Evolutionary conservation across 2,329 filamentous ascomycete genomes (phyloP), one percentile per base, ranked within the genome.

Genomic region (Curvularia eragrostidis): DNA sequence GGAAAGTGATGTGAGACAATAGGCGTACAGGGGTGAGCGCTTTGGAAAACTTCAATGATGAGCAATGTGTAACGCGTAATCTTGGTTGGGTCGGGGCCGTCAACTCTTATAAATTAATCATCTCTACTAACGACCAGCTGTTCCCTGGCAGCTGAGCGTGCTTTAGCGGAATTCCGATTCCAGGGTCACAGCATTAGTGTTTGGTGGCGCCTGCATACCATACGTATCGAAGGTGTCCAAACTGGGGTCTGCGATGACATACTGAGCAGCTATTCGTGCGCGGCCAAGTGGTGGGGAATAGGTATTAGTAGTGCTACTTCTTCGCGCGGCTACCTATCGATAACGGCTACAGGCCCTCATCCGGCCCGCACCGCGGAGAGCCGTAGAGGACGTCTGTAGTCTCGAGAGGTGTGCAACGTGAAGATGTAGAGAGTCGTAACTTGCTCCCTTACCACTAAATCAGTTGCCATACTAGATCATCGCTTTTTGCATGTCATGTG

Each of bases 391-490:
- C 23, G 21, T 19, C 32, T 26, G 23, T 23, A 19, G 5, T 24
- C 0, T 34, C 18, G 18, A n/a, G 13, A 13, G 58, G 75, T 23
- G 78, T 79, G 6, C 71, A 82, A 8, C 5, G 2, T 3, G 18
- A 19, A 47, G n/a, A 15, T 6, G 5, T 5, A 30, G 26, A 23
- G 2, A 47, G 18, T 3, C 26, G 10, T 13, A 4, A 6, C 10
- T n/a, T n/a, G 15, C 24, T 43, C 39, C 12, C 18, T 21, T 2
- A 15, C 19, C 10, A 2, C n/a, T 15, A 8, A 28, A 9, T 42
- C 9, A 30, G 8, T 18, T 10, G 2, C 43, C 18, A 6, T 30
- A 47, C 6, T 19, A 12, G 12, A 13, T 12, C 8, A 19, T 30
- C 32, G 18, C n/a, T 15, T 24, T 3, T 4, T 15, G 28, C 10